These are phyloP conservation scores for Pichia cephalocereana DNA, from an alignment of 805 yeast species.

Conservation along the genomic window DNA sequence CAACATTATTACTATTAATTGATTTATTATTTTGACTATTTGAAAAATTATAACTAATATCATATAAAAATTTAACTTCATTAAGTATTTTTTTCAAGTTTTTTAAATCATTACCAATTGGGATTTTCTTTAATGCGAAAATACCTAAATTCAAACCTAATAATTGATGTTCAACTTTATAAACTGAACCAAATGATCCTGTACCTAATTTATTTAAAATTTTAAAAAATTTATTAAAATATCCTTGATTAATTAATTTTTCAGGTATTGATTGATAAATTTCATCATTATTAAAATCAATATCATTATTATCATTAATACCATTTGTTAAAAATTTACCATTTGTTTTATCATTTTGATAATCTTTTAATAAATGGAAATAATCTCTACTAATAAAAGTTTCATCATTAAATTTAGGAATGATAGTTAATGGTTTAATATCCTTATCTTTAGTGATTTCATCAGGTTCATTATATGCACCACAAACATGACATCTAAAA, in stretches of 20 bases:
- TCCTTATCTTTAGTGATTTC: background rate
- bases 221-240: slow-evolving; percentile 63
- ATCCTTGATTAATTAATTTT: slow-evolving; percentile 70
- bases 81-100: slow-evolving; percentile 61
- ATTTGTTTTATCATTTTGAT: background rate
- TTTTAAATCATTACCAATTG: slow-evolving; percentile 68
- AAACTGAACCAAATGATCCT: slow-evolving; percentile 82
- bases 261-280: slow-evolving; percentile 12
- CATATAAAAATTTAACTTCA: slow-evolving; percentile 68
- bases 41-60: slow-evolving; percentile 27
- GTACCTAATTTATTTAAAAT: slow-evolving; percentile 56
- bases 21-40: slow-evolving; percentile 1
- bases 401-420: background rate
- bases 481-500: slow-evolving; percentile 22
- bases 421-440: background rate
- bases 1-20: slow-evolving; percentile 33
- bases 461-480: slow-evolving; percentile 8
- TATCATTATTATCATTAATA: background rate
- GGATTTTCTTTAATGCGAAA: slow-evolving; percentile 78
- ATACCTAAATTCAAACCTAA: slow-evolving; percentile 64
- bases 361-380: slow-evolving; percentile 18
- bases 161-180: slow-evolving; percentile 72
- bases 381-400: slow-evolving; percentile 19
- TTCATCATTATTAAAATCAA: background rate
- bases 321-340: slow-evolving; percentile 4